Percentiles rank a stretch among this genome's conserved stretches.
Conservation (phyloP, 768 basidiomycete genomes). For the Gyrodon lividus region DNA sequence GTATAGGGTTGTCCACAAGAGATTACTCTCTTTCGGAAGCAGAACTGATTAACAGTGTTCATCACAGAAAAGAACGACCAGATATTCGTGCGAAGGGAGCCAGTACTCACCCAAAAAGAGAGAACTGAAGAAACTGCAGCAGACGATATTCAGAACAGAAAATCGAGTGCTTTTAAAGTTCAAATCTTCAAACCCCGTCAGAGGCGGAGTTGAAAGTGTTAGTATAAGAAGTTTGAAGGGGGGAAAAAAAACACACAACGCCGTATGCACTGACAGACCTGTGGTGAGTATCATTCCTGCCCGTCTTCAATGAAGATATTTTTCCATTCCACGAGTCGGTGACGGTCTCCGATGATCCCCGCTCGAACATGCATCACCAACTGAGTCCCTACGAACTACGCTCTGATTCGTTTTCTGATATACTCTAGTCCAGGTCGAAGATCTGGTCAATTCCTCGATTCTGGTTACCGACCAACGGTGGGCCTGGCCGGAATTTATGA, state of each 20-base stretch:
- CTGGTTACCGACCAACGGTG: not conserved
- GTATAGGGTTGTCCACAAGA: conserved; percentile 69
- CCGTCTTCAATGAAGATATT: conserved; percentile 55
- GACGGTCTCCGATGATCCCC: conserved; percentile 67
- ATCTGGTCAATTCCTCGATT: not conserved
- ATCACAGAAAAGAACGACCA: conserved; percentile 36
- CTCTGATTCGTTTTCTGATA: conserved; percentile 11
- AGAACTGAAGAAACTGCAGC: too few species aligned
- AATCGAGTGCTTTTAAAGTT: too few species aligned
- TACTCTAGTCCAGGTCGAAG: not conserved
- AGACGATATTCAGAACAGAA: too few species aligned
- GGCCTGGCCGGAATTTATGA: not conserved
- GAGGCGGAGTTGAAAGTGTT: conserved; percentile 12
- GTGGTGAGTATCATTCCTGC: conserved; percentile 34
- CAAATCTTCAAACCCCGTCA: conserved; percentile 32
- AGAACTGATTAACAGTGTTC: conserved; percentile 66
- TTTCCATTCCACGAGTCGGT: conserved; percentile 71
- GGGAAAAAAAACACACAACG: not conserved
- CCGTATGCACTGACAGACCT: not conserved
- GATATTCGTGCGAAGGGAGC: not conserved
- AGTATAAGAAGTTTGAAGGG: not conserved
- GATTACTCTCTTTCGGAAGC: conserved; percentile 77
- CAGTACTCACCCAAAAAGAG: conserved; percentile 16
- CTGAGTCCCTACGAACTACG: conserved; percentile 34
- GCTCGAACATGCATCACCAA: conserved; percentile 78